These are phyloP conservation scores for Acidomyces sp. DNA, from an alignment of 495 filamentous ascomycete genomes.

Conservation along the genomic window DNA sequence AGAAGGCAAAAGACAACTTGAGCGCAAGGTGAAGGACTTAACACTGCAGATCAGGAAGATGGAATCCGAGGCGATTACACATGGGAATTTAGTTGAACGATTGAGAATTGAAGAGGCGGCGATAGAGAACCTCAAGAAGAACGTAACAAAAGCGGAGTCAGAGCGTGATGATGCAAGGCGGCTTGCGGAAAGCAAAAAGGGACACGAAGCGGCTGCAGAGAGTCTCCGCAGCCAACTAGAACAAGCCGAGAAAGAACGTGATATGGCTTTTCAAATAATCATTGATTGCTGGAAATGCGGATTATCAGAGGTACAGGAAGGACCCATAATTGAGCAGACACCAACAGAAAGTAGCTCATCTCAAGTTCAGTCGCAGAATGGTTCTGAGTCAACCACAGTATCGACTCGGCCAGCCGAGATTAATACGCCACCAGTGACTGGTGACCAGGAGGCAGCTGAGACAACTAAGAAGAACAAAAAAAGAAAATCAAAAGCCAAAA, in stretches of 20 bases:
- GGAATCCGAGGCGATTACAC: constrained; percentile 10
- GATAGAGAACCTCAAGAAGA: constrained; percentile 9
- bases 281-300: constrained; percentile 16
- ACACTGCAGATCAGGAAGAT: constrained; percentile 9
- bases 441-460: constrained; percentile 6
- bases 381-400: constrained; percentile 11
- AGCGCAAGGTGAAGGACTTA: constrained; percentile 11
- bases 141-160: constrained; percentile 14
- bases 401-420: constrained; percentile 12
- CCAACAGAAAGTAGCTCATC: constrained; percentile 14
- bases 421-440: constrained; percentile 11
- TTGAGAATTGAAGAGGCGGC: constrained; percentile 17
- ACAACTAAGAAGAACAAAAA: constrained; percentile 25
- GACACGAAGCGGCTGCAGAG: constrained; percentile 23
- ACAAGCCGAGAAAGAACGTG: constrained; percentile 13
- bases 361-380: not conserved
- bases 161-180: constrained; percentile 19
- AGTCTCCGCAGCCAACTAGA: constrained; percentile 19
- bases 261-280: constrained; percentile 18
- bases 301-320: constrained; percentile 9
- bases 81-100: not conserved
- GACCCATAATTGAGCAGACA: constrained; percentile 7
- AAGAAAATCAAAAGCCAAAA: constrained; percentile 20
- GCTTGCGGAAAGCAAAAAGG: constrained; percentile 20
- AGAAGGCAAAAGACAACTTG: constrained; percentile 23